phyloP scores from a whole-genome alignment of 2,329 filamentous ascomycete genomes.

The Huntiella decipiens region DNA sequence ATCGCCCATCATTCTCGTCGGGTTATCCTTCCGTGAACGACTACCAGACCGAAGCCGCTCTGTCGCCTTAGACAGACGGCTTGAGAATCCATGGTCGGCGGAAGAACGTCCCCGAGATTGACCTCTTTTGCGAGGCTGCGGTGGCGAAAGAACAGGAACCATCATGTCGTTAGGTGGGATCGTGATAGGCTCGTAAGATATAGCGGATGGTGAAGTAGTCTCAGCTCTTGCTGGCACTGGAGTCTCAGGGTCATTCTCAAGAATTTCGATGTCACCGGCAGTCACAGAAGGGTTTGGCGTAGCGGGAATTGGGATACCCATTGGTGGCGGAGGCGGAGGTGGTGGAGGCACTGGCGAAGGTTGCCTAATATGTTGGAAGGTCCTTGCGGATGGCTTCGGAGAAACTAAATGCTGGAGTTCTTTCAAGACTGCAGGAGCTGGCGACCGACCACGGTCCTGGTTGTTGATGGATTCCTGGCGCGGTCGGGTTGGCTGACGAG shows the following conservation, averaged over 20 bases:
- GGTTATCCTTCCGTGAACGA: conserved; percentile 30
- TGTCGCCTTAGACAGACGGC: conserved; percentile 36
- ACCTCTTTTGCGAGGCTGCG: conserved; percentile 24
- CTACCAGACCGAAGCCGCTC: conserved; percentile 42
- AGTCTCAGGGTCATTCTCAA: too few species aligned
- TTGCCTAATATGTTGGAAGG: conserved; percentile 8
- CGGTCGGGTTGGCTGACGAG: not conserved
- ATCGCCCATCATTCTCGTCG: conserved; percentile 21
- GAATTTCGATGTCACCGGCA: conserved; percentile 43
- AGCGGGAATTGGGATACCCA: conserved; percentile 18
- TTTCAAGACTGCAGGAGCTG: conserved; percentile 33
- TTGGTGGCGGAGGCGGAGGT: conserved; percentile 36
- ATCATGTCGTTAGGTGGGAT: conserved; percentile 24
- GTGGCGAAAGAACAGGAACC: conserved; percentile 27
- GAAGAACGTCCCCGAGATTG: conserved; percentile 40
- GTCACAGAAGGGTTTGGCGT: conserved; percentile 24
- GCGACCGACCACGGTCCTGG: too few species aligned
- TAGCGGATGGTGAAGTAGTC: too few species aligned
- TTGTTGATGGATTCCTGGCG: too few species aligned
- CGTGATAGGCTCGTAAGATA: conserved; percentile 16
- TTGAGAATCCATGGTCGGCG: conserved; percentile 29
- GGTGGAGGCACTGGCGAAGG: conserved; percentile 28
- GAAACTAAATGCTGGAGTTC: conserved; percentile 38
- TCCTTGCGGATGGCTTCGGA: not conserved
- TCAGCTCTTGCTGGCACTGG: too few species aligned